These are phyloP conservation scores for Epichloe baconii DNA, from an alignment of 2,329 filamentous ascomycete genomes.

Conservation along the genomic window DNA sequence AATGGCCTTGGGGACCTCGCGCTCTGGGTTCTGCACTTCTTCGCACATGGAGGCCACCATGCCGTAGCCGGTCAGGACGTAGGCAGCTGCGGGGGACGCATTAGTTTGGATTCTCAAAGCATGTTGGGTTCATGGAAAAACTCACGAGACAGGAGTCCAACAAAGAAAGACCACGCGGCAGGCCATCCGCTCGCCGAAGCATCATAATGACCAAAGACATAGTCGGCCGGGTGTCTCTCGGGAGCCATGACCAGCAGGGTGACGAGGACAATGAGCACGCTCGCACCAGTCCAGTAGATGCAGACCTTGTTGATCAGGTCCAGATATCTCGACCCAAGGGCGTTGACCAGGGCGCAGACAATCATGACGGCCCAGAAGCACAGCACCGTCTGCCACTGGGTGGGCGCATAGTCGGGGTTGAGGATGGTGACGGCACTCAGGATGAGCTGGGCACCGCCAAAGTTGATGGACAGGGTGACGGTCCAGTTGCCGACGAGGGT, in stretches of 20 bases:
- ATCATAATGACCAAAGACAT: constrained; percentile 57
- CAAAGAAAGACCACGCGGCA: constrained; percentile 45
- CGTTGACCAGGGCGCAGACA: constrained; percentile 52
- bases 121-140: too few relatives aligned
- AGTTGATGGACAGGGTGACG: constrained; percentile 56
- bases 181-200: constrained; percentile 59
- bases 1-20: constrained; percentile 55
- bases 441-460: constrained; percentile 57
- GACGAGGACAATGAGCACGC: constrained; percentile 58
- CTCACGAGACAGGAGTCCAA: constrained; percentile 37
- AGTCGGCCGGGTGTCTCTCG: constrained; percentile 48
- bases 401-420: constrained; percentile 42
- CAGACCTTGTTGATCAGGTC: constrained; percentile 58
- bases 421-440: constrained; percentile 55
- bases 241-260: constrained; percentile 53
- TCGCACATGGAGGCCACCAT: constrained; percentile 42
- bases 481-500: constrained; percentile 61
- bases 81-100: constrained; percentile 17
- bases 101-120: too few relatives aligned
- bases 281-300: constrained; percentile 59
- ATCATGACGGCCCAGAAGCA: constrained; percentile 58
- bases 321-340: constrained; percentile 44
- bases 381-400: constrained; percentile 61
- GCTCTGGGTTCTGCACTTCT: constrained; percentile 47
- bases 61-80: constrained; percentile 34